phyloP scores from a whole-genome alignment of 805 yeast species.

The Myxozyma sirexii region DNA sequence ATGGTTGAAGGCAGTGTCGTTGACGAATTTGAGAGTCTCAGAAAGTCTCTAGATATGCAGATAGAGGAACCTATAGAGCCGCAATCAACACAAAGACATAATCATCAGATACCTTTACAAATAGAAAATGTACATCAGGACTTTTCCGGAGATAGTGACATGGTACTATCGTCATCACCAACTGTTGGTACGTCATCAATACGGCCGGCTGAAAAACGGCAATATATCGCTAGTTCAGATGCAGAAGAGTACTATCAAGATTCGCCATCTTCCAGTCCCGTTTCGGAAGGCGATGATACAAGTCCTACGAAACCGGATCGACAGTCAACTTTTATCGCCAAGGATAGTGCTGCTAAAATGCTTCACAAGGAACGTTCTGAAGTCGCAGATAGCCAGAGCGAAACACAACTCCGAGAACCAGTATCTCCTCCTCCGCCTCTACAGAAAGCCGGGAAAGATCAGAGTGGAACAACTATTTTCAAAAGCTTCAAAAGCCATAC shows the following conservation, averaged over 20 bases:
- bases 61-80: too few species aligned
- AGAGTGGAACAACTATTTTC: background rate
- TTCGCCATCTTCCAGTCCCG: background rate
- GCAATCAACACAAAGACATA: too few species aligned
- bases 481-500: background rate
- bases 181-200: background rate
- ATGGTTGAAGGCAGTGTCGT: background rate
- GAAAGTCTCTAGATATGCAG: too few species aligned
- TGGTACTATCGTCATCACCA: background rate
- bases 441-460: background rate
- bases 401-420: background rate
- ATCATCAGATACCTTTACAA: too few species aligned
- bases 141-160: background rate
- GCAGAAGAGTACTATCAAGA: slow-evolving; percentile 16
- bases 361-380: too few species aligned
- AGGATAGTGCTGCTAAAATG: too few species aligned
- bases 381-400: background rate
- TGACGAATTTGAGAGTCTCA: background rate
- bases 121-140: background rate
- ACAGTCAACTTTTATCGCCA: too few species aligned
- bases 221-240: slow-evolving; percentile 10
- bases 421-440: background rate
- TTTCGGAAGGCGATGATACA: background rate
- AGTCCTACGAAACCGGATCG: background rate
- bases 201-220: background rate